Evolutionary conservation across 2,329 filamentous ascomycete species (phyloP).

Genomic region (Monilinia aucupariae): DNA sequence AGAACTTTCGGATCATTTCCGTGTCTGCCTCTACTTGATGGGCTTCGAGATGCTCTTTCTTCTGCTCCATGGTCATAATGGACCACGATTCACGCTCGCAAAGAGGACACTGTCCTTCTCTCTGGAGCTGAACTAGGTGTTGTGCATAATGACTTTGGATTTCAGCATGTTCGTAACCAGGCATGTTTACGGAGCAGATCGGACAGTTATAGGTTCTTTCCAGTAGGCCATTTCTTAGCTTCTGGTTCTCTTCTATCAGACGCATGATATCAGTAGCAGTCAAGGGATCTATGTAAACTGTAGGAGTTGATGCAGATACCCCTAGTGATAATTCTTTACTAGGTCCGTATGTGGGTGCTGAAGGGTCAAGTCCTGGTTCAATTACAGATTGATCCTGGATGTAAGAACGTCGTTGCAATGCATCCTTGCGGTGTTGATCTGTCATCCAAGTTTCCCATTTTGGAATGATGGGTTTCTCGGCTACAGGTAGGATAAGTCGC

Average conservation of each 20-base stretch:
- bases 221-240: conserved; percentile 26
- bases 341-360: conserved; percentile 22
- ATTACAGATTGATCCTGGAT: conserved; percentile 26
- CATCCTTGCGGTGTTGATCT: conserved; percentile 22
- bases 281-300: conserved; percentile 24
- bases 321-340: conserved; percentile 21
- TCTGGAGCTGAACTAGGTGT: conserved; percentile 24
- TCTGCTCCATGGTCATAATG: conserved; percentile 24
- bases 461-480: conserved; percentile 15
- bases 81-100: conserved; percentile 27
- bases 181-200: conserved; percentile 23
- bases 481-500: conserved; percentile 20
- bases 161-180: conserved; percentile 19
- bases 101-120: conserved; percentile 25
- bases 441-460: conserved; percentile 23
- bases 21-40: conserved; percentile 18
- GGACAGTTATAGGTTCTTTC: conserved; percentile 24
- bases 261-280: conserved; percentile 28
- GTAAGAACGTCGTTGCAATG: conserved; percentile 24
- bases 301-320: conserved; percentile 22
- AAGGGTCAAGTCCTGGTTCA: conserved; percentile 27
- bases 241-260: conserved; percentile 24
- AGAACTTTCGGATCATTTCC: conserved; percentile 22
- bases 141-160: conserved; percentile 22
- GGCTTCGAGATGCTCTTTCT: conserved; percentile 22